These are phyloP conservation scores for Stephanodiscus triporus DNA, from an alignment of 108 stramenopile species.

Conservation along the genomic window DNA sequence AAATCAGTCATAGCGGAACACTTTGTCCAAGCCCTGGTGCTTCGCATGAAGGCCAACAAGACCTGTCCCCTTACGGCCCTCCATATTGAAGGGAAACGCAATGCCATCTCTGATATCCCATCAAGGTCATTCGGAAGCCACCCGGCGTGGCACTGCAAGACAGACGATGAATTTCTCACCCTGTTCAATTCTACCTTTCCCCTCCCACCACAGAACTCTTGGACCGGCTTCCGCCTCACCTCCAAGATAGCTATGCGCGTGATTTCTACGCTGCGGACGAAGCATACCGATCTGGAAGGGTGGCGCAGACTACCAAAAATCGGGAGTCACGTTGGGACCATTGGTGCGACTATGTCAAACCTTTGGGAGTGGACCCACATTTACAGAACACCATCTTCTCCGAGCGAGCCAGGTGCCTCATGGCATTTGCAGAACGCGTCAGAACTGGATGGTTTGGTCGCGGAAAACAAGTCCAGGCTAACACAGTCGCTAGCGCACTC, in stretches of 20 bases:
- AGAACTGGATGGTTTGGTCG: background rate
- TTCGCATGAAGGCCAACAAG: background rate
- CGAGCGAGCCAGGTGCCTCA: background rate
- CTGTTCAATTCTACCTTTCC: slow-evolving; percentile 10
- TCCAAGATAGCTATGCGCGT: background rate
- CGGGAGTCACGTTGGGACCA: background rate
- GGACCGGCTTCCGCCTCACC: background rate
- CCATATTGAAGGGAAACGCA: slow-evolving; percentile 7
- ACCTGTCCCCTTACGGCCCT: slow-evolving; percentile 4
- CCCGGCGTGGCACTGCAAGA: slow-evolving; percentile 6
- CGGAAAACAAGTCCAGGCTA: background rate
- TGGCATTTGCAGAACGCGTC: background rate
- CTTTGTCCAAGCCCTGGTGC: slow-evolving; percentile 1
- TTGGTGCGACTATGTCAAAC: slow-evolving; percentile 3
- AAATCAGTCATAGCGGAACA: background rate
- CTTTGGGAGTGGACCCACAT: background rate
- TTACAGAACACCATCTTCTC: background rate
- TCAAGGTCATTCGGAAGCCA: slow-evolving; percentile 20
- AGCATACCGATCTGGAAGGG: too few species aligned
- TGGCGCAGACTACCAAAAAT: background rate
- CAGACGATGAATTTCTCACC: background rate
- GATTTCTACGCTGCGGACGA: background rate
- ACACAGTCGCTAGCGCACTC: background rate
- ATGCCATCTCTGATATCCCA: slow-evolving; percentile 12
- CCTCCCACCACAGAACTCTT: background rate